These are phyloP conservation scores for Senna tora DNA, from an alignment of 306 rosid genomes.

Conservation along the genomic window DNA sequence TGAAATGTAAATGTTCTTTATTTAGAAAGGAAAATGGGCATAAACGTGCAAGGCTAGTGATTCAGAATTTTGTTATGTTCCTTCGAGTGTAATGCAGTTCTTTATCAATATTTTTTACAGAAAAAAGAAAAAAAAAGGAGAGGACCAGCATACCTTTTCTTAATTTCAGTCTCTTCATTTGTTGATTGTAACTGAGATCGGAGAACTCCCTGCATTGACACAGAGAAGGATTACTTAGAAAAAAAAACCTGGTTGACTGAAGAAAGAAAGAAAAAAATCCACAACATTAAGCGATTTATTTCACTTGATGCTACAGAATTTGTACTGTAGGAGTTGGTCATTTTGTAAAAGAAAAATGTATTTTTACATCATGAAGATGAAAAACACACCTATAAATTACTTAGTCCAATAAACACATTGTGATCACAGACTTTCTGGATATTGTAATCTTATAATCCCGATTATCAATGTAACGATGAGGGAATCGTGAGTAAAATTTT, in stretches of 20 bases:
- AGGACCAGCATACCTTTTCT: conserved; percentile 62
- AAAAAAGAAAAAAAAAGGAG: conserved; percentile 6
- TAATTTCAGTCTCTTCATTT: conserved; percentile 74
- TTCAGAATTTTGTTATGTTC: not conserved
- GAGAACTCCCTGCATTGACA: conserved; percentile 73
- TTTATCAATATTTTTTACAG: not conserved
- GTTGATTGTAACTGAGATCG: conserved; percentile 81
- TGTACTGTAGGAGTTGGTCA: conserved; percentile 10
- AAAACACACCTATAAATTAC: not conserved
- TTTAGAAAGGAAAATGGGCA: conserved; percentile 27
- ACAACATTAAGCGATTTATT: conserved; percentile 19
- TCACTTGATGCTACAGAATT: conserved; percentile 25
- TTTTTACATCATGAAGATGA: conserved; percentile 21
- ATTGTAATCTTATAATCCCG: conserved; percentile 22
- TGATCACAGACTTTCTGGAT: conserved; percentile 18
- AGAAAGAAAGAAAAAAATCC: not conserved
- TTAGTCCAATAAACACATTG: not conserved
- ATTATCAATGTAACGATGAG: not conserved
- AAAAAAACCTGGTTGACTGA: conserved; percentile 25
- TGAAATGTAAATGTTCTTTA: conserved; percentile 24
- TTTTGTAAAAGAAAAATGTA: not conserved
- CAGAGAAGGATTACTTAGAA: conserved; percentile 31
- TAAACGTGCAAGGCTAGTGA: not conserved
- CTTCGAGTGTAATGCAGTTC: not conserved
- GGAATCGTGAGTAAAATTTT: not conserved